These are phyloP conservation scores for Chlorella sp. DNA, from an alignment of 139 green algal species.

Conservation along the genomic window DNA sequence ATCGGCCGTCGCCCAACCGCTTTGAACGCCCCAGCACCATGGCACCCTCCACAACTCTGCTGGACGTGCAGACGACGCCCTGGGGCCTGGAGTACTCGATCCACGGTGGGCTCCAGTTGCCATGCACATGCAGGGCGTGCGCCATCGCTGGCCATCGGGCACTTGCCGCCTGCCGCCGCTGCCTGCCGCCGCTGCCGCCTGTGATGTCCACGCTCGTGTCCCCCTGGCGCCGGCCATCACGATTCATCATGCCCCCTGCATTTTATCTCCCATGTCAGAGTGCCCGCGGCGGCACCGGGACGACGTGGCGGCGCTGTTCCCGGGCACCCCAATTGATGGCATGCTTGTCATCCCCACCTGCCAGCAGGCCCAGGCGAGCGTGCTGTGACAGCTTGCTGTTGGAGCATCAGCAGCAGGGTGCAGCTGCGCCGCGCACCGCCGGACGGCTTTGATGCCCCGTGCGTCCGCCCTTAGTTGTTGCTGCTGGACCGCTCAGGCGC, in stretches of 20 bases:
- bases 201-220: no score
- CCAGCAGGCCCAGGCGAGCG: constrained; percentile 65
- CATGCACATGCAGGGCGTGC: no score
- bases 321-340: constrained; percentile 42
- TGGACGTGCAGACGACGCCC: constrained; percentile 50
- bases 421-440: no score
- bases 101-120: constrained; percentile 53
- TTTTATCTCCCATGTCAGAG: no score
- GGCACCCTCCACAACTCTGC: background rate
- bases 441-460: no score
- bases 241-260: no score
- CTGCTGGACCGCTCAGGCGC: background rate
- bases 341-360: constrained; percentile 83
- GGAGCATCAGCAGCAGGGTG: no score
- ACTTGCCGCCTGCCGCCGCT: background rate
- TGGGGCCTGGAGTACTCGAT: constrained; percentile 81
- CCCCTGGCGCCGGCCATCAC: no score
- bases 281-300: constrained; percentile 56
- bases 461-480: background rate
- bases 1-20: background rate
- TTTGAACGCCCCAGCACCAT: no score
- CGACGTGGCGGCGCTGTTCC: constrained; percentile 69
- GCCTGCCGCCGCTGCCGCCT: background rate
- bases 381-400: no score
- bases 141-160: no score